Evolutionary conservation across 2,329 filamentous ascomycete species (phyloP), one percentile per base, ranked within the genome.

Genomic region (Hypoxylon sp.): DNA sequence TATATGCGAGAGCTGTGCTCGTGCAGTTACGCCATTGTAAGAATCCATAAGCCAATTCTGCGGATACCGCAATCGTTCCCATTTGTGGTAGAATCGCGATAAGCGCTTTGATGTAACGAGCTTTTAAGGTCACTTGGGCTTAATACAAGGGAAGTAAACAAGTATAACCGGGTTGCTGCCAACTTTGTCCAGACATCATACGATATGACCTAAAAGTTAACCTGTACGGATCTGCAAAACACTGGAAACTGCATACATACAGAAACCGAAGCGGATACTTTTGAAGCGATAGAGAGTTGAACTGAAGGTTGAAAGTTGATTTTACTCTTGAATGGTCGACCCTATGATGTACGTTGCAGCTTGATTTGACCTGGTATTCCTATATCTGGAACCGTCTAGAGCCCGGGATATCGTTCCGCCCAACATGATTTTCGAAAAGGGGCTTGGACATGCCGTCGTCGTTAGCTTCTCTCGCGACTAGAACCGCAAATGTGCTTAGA

Each of bases 1-100:
- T 87, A 91, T 48, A 92, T 93, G 90, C 85, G 91, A 70, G 91
- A 94, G 77, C 93, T 94, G 80, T 93, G 92, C 80, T 91, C 14
- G 79, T 94, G 91, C 80, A 91, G 94, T 81, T 92, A 94, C 75
- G 92, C 94, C 78, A 91, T 93, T 79, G 91, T 24, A 13, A n/a
- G 48, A 39, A 26, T 33, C 47, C 11, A 19, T 9, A n/a, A 44
- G 11, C n/a, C 33, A 22, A 44, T 52, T 17, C 24, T 42, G 17
- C 19, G 24, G 33, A 60, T 33, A 9, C 24, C 57, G 57, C 31
- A 29, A 19, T 26, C 35, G 11, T 24, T 50, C 14, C 37, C 26
- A 10, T 24, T 10, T 19, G 24, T 35, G 31, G 31, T 19, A 33
- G 31, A 48, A 33, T 33, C 47, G n/a, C 9, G 47, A n/a, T 17